These are phyloP conservation scores for Nicotiana knightiana DNA, from an alignment of 257 asterid species.

Conservation along the genomic window DNA sequence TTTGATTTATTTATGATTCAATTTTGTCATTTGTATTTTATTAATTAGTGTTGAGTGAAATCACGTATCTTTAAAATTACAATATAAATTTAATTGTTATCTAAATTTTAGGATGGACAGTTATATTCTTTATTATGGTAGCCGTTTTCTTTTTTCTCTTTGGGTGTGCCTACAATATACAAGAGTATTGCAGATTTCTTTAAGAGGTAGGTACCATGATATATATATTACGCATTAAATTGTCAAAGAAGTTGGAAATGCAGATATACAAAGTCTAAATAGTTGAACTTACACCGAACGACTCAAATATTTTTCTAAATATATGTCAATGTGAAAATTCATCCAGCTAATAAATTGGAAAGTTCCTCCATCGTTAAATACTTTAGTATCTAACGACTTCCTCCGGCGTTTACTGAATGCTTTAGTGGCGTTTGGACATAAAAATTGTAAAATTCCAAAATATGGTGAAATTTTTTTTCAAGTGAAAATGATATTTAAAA, in stretches of 20 bases:
- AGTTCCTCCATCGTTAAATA: too few species aligned
- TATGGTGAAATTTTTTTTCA: too few species aligned
- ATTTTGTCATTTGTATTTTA: too few species aligned
- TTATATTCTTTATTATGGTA: background rate
- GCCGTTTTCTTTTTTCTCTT: background rate
- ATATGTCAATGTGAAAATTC: background rate
- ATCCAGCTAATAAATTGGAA: background rate
- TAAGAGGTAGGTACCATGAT: background rate
- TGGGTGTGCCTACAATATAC: background rate
- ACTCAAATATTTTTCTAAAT: background rate
- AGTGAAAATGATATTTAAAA: too few species aligned
- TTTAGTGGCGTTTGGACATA: too few species aligned
- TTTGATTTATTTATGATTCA: too few species aligned
- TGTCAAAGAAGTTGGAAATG: slow-evolving; percentile 3
- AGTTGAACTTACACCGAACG: background rate
- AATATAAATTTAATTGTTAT: too few species aligned
- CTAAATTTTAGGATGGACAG: too few species aligned
- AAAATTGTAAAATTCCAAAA: too few species aligned
- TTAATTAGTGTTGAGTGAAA: too few species aligned
- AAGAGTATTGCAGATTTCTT: background rate
- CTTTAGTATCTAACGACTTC: background rate
- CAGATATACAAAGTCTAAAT: background rate
- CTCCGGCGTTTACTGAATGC: background rate
- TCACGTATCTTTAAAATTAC: too few species aligned
- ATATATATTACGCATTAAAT: background rate